phyloP scores from a whole-genome alignment of 768 basidiomycete genomes.

The Russula dissimulans region DNA sequence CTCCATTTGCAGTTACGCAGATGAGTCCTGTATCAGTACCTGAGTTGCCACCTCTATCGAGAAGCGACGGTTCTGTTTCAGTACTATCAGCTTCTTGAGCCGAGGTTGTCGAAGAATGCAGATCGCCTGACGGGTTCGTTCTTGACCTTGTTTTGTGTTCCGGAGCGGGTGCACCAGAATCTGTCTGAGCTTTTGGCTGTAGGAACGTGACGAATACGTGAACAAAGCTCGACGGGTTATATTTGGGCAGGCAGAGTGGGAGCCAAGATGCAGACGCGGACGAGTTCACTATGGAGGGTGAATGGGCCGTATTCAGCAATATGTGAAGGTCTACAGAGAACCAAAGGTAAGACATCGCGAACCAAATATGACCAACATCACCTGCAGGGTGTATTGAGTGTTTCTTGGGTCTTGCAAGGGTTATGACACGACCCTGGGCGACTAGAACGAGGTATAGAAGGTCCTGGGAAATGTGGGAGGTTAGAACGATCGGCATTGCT shows the following conservation, averaged over 20 bases:
- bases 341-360: not conserved
- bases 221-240: conserved; percentile 80
- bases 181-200: conserved; percentile 22
- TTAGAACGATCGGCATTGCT: not conserved
- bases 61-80: not conserved
- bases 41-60: not conserved
- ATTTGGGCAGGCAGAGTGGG: conserved; percentile 92
- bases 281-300: conserved; percentile 69
- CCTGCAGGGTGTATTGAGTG: conserved; percentile 94
- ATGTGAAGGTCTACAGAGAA: conserved; percentile 70
- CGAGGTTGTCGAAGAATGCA: not conserved
- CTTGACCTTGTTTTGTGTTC: conserved; percentile 7
- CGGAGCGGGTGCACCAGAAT: not conserved
- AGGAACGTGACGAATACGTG: conserved; percentile 83
- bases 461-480: conserved; percentile 41
- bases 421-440: conserved; percentile 67
- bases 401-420: conserved; percentile 80
- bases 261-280: conserved; percentile 85
- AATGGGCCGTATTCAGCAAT: conserved; percentile 81
- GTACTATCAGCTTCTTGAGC: not conserved
- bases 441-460: conserved; percentile 88
- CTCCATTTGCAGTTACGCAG: conserved; percentile 71
- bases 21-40: conserved; percentile 44
- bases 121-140: not conserved
- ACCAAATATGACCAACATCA: conserved; percentile 24